Percentiles rank a stretch among this genome's conserved stretches.
phyloP scores from a whole-genome alignment of 306 rosid genomes.

The Sicyos edulis region DNA sequence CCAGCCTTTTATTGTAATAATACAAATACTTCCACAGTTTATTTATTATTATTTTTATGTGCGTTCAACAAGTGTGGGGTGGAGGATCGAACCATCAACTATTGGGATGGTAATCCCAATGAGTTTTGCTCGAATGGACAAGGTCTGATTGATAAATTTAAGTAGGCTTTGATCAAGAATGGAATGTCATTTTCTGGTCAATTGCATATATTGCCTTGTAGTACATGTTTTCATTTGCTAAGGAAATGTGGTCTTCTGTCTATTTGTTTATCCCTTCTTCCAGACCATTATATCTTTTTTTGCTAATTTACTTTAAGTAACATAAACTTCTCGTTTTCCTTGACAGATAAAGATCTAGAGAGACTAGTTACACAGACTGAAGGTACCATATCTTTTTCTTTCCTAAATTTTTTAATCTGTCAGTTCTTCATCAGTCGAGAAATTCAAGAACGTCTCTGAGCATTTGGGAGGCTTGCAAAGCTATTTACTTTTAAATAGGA shows the following conservation, averaged over 20 bases:
- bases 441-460: not conserved
- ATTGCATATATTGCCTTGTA: not conserved
- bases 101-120: no score
- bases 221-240: not conserved
- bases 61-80: no score
- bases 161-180: not conserved
- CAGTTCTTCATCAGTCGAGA: not conserved
- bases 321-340: slow-evolving; percentile 20
- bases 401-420: not conserved
- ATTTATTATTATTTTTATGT: no score
- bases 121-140: not conserved
- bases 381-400: slow-evolving; percentile 35
- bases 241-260: not conserved
- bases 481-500: not conserved
- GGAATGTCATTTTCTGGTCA: not conserved
- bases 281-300: not conserved
- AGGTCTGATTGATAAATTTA: not conserved
- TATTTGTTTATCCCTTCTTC: not conserved
- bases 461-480: not conserved
- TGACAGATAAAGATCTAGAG: slow-evolving; percentile 73
- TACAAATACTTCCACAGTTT: not conserved
- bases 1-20: not conserved
- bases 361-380: slow-evolving; percentile 77
- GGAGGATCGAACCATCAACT: no score
- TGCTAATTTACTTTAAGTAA: not conserved